Conservation (phyloP, 148 eudicot species). For the Camellia sinensis region DNA sequence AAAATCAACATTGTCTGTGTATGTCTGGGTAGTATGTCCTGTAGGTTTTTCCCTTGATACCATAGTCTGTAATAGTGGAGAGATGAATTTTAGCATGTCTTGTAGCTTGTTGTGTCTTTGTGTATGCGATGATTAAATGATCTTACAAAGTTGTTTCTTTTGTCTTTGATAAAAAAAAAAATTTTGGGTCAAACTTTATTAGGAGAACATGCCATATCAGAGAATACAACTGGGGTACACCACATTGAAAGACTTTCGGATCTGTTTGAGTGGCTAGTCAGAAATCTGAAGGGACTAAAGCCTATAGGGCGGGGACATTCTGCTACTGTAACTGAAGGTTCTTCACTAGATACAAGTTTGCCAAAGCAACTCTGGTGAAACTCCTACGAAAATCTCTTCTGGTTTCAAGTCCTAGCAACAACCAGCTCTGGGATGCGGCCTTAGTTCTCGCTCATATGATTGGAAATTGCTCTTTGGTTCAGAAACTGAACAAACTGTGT, state of each 20-base stretch:
- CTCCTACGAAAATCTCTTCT: constrained; percentile 58
- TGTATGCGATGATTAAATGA: background rate
- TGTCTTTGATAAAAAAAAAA: background rate
- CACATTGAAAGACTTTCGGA: constrained; percentile 44
- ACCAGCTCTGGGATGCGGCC: constrained; percentile 52
- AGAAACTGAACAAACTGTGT: constrained; percentile 55
- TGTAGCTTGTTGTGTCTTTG: background rate
- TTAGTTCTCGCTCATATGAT: constrained; percentile 47
- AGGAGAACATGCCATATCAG: constrained; percentile 40
- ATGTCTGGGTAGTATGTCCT: background rate
- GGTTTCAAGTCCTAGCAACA: constrained; percentile 49
- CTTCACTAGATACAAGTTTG: constrained; percentile 18
- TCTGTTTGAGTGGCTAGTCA: constrained; percentile 55
- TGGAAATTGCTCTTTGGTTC: constrained; percentile 38
- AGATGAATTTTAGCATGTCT: background rate
- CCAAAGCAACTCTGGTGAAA: constrained; percentile 41
- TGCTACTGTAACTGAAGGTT: constrained; percentile 21
- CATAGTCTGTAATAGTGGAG: background rate
- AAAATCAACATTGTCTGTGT: background rate
- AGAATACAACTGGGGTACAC: constrained; percentile 33
- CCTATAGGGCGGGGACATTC: constrained; percentile 21
- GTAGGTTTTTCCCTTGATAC: too few relatives aligned
- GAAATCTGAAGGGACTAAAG: constrained; percentile 44
- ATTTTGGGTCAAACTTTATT: constrained; percentile 10
- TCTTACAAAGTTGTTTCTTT: constrained; percentile 2